Evolutionary conservation across 1,284 basidiomycete species (phyloP).

Genomic region (Bjerkandera adusta): DNA sequence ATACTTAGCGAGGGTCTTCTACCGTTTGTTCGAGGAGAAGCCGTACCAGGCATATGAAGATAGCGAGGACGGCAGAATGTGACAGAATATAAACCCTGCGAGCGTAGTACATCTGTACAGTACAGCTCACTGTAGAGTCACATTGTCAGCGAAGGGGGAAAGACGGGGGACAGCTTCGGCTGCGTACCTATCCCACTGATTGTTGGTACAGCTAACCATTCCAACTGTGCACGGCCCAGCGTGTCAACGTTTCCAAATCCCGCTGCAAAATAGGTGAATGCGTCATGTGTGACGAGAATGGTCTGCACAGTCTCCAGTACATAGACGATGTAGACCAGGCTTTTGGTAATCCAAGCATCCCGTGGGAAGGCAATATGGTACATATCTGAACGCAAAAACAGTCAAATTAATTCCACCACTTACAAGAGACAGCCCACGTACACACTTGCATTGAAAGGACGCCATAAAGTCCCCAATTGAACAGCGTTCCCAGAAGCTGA

Average conservation of each 20-base stretch:
- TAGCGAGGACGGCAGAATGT: slow-evolving; percentile 6
- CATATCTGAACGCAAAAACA: slow-evolving; percentile 6
- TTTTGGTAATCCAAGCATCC: slow-evolving; percentile 11
- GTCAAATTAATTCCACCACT: neutral
- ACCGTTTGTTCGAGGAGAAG: neutral
- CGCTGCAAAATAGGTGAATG: slow-evolving; percentile 24
- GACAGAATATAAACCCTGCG: slow-evolving; percentile 25
- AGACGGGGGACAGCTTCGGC: neutral
- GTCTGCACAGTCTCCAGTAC: slow-evolving; percentile 26
- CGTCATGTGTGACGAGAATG: slow-evolving; percentile 23
- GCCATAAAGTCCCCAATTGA: slow-evolving; percentile 20
- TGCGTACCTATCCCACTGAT: slow-evolving; percentile 26
- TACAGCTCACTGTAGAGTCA: slow-evolving; percentile 21
- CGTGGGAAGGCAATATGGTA: slow-evolving; percentile 19
- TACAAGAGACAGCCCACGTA: slow-evolving; percentile 6
- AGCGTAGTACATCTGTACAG: slow-evolving; percentile 30
- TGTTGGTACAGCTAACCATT: slow-evolving; percentile 28
- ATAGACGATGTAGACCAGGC: slow-evolving; percentile 11
- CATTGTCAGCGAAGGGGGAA: neutral
- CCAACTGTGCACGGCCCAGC: slow-evolving; percentile 21
- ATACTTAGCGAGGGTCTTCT: neutral
- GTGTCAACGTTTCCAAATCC: slow-evolving; percentile 24
- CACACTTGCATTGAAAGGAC: slow-evolving; percentile 18
- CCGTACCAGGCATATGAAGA: slow-evolving; percentile 11
- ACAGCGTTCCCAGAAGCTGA: slow-evolving; percentile 17